Conservation (phyloP, 2,329 filamentous ascomycete species). For the Diaporthe destruens region DNA sequence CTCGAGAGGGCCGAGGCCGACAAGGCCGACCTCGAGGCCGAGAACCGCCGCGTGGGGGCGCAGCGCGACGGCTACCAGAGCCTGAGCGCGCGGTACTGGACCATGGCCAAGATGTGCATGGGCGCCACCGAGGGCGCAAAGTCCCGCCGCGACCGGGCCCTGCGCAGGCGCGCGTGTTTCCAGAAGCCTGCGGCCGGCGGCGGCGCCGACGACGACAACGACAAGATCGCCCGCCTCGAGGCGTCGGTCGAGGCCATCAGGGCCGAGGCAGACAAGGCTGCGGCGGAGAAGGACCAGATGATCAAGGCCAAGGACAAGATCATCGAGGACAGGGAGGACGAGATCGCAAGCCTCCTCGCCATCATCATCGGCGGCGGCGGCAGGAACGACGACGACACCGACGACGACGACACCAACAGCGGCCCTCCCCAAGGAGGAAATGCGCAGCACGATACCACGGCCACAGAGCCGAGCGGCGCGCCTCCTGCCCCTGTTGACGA, state of each 20-base stretch:
- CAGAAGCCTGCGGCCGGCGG: background rate
- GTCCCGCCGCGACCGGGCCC: background rate
- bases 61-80: background rate
- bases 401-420: background rate
- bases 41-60: too few species aligned
- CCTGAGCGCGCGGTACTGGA: background rate
- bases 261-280: background rate
- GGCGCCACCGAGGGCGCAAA: background rate
- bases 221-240: background rate
- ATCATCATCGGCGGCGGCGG: background rate
- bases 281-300: background rate
- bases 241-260: background rate
- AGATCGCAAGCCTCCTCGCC: background rate
- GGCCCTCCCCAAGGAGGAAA: slow-evolving; percentile 13
- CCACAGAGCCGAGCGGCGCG: slow-evolving; percentile 18
- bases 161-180: too few species aligned
- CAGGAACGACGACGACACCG: background rate
- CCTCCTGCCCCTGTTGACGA: slow-evolving; percentile 1
- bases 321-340: slow-evolving; percentile 1
- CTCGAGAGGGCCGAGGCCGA: background rate
- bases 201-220: background rate
- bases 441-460: slow-evolving; percentile 15
- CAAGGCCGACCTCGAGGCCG: background rate
- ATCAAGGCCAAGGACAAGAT: background rate
- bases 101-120: too few species aligned